Percentiles rank a stretch among this genome's conserved stretches.
phyloP scores from a whole-genome alignment of 805 yeast species.

The Metschnikowia orientalis region DNA sequence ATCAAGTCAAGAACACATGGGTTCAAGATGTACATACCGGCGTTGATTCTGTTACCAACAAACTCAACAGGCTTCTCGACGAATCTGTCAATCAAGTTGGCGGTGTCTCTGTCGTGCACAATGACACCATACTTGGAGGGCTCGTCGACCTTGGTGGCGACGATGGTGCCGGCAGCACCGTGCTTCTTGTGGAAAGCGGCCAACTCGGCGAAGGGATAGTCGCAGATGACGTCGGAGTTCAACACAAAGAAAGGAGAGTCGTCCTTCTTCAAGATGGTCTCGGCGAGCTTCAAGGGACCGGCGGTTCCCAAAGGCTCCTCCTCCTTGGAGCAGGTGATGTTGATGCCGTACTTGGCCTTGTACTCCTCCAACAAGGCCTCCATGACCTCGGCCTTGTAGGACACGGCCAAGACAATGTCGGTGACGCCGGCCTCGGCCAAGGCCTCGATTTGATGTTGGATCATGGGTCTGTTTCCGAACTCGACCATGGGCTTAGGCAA shows the following conservation, averaged over 20 bases:
- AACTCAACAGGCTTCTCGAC: constrained; percentile 99
- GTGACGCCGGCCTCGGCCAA: constrained; percentile 97
- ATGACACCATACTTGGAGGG: constrained; percentile 99
- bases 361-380: constrained; percentile 90
- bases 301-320: constrained; percentile 99
- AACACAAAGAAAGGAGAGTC: constrained; percentile 94
- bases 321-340: constrained; percentile 95
- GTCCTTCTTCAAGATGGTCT: constrained; percentile 88
- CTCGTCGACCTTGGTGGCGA: constrained; percentile 99
- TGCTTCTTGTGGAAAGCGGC: constrained; percentile 90
- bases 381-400: constrained; percentile 99
- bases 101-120: constrained; percentile 92
- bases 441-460: constrained; percentile 96
- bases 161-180: constrained; percentile 98
- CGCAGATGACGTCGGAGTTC: constrained; percentile 98
- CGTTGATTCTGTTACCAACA: constrained; percentile 99
- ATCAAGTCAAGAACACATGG: constrained; percentile 95
- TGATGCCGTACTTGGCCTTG: constrained; percentile 91
- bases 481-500: constrained; percentile 96
- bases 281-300: constrained; percentile 98
- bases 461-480: constrained; percentile 99
- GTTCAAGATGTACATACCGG: constrained; percentile 97
- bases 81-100: constrained; percentile 95
- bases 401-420: constrained; percentile 96
- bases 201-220: constrained; percentile 92